phyloP scores from a whole-genome alignment of 140 eudicot species.

The Oenanthe javanica region DNA sequence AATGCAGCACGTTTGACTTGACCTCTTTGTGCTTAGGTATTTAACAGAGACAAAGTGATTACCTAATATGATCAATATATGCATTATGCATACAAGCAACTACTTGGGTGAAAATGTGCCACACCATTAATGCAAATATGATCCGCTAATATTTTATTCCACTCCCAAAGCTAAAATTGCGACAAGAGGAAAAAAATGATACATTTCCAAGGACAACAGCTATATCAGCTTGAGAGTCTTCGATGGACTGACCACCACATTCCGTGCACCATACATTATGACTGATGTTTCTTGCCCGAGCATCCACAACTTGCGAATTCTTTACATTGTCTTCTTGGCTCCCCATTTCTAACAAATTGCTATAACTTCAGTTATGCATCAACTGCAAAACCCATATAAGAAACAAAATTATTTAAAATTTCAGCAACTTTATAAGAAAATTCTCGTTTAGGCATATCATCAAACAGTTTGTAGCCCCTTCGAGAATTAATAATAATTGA shows the following conservation, averaged over 20 bases:
- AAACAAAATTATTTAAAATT: not conserved
- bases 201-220: constrained; percentile 94
- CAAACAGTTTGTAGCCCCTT: constrained; percentile 8
- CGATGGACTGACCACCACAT: constrained; percentile 95
- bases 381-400: not conserved
- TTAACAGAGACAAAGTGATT: not conserved
- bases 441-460: constrained; percentile 1
- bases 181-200: too few relatives aligned
- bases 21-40: not conserved
- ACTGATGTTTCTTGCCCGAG: constrained; percentile 20
- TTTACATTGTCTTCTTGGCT: constrained; percentile 10
- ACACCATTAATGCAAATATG: too few relatives aligned
- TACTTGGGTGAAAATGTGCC: too few relatives aligned
- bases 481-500: not conserved
- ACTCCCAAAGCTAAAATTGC: not conserved
- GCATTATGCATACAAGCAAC: not conserved
- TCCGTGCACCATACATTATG: constrained; percentile 52
- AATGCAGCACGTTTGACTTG: not conserved
- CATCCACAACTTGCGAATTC: constrained; percentile 36
- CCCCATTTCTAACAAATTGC: constrained; percentile 5
- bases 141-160: too few relatives aligned
- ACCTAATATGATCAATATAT: not conserved
- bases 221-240: constrained; percentile 95
- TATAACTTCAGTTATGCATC: not conserved
- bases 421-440: not conserved